Conservation (phyloP, 805 yeast species). For the Metschnikowia similis region DNA sequence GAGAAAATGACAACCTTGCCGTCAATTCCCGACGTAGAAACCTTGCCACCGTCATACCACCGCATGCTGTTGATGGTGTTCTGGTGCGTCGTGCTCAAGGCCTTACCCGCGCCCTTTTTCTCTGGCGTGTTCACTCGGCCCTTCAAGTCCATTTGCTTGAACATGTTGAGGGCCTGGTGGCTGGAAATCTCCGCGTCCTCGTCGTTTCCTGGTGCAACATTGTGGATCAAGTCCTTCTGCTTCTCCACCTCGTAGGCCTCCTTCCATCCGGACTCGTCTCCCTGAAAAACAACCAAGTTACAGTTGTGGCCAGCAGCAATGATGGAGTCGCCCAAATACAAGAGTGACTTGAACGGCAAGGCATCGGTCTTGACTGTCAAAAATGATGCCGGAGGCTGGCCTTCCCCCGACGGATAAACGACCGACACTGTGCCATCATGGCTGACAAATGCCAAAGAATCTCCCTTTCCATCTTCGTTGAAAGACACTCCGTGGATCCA, state of each 20-base stretch:
- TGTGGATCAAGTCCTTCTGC: constrained; percentile 41
- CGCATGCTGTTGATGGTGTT: constrained; percentile 75
- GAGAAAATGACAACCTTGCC: constrained; percentile 82
- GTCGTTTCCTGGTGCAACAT: constrained; percentile 39
- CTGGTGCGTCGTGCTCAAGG: constrained; percentile 78
- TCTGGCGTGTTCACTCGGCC: constrained; percentile 59
- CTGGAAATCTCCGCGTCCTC: constrained; percentile 58
- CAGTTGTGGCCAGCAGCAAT: constrained; percentile 91
- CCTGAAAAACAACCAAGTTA: constrained; percentile 82
- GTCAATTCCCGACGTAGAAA: constrained; percentile 76
- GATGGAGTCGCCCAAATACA: constrained; percentile 63
- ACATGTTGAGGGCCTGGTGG: constrained; percentile 84
- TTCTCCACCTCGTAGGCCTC: constrained; percentile 55
- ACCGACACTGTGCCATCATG: constrained; percentile 84
- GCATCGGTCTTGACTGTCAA: constrained; percentile 58
- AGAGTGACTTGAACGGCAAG: constrained; percentile 75
- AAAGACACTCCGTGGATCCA: constrained; percentile 93
- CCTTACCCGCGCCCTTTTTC: constrained; percentile 28
- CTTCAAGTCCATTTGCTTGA: constrained; percentile 91
- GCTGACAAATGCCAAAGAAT: constrained; percentile 73
- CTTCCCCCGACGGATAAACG: constrained; percentile 71
- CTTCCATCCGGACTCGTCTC: constrained; percentile 60
- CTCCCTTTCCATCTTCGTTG: constrained; percentile 60
- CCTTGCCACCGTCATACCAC: constrained; percentile 42
- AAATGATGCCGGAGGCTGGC: constrained; percentile 57